Evolutionary conservation across 495 filamentous ascomycete species (phyloP).

Genomic region (Lepraria neglecta): DNA sequence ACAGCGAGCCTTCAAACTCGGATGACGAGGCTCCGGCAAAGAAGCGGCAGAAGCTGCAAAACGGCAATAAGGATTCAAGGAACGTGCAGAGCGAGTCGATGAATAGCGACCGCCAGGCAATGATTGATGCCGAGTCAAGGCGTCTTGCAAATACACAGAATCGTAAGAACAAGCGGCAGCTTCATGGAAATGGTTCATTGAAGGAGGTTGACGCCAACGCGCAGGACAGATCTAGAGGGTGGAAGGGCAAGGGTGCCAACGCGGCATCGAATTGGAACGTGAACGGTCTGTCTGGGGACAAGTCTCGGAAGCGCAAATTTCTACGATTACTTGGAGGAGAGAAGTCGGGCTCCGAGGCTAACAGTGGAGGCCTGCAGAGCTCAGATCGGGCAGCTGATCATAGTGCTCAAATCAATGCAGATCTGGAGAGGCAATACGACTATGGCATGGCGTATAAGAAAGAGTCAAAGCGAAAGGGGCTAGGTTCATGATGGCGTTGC

Average conservation of each 20-base stretch:
- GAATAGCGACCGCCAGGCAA: constrained; percentile 14
- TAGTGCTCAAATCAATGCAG: constrained; percentile 38
- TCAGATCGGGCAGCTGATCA: constrained; percentile 1
- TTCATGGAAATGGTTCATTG: neutral
- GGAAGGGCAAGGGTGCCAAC: constrained; percentile 2
- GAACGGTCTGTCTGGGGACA: constrained; percentile 44
- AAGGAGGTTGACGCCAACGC: constrained; percentile 5
- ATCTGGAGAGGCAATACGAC: constrained; percentile 54
- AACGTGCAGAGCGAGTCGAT: constrained; percentile 12
- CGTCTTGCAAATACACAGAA: neutral
- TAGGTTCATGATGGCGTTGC: constrained; percentile 43
- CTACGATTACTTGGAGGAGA: constrained; percentile 46
- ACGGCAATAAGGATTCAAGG: neutral
- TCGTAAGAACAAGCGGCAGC: neutral
- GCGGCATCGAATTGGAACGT: constrained; percentile 44
- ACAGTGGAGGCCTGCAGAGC: neutral
- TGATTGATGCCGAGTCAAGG: constrained; percentile 9
- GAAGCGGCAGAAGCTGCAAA: constrained; percentile 9
- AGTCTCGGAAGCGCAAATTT: constrained; percentile 50
- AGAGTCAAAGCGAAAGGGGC: constrained; percentile 46
- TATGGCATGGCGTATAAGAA: constrained; percentile 53
- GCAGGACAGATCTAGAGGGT: neutral
- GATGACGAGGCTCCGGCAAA: neutral
- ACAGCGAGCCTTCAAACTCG: neutral
- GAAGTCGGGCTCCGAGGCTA: neutral